Evolutionary conservation across 2,329 filamentous ascomycete species (phyloP), one percentile per base, ranked within the genome.

Genomic region (Neofusicoccum sp.): DNA sequence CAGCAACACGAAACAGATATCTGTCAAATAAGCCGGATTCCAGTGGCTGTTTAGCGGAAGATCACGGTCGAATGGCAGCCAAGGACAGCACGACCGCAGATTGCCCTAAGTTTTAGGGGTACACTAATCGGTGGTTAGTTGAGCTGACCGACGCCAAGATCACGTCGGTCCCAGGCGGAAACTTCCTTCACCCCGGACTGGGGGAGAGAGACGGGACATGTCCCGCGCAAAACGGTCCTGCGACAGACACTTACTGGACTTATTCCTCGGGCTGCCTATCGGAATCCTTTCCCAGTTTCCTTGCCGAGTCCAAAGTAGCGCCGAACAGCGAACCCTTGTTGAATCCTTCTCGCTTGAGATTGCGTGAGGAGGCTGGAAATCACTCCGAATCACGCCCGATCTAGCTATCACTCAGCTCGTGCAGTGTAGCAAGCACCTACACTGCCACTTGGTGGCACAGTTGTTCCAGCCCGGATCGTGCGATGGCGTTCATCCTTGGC

Each of bases 141-240:
- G 43, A 40, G 38, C 20, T 43, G 51, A n/a, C 43, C 14, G 36
- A 26, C 36, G 36, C 51, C 36, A 33, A 6, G 16, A 2, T 28
- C 43, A 28, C 26, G 36, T 33, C 51, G 51, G 51, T 56, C 51
- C 51, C 51, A 56, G 24, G 34, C 51, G 38, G 51, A n/a, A 43
- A 33, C 28, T 56, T 56, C 51, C 51, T 43, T 33, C n/a, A 8
- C 20, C 28, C 12, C 38, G 7, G 9, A 5, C 38, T 43, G 20
- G 20, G 20, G 20, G 20, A 20, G 20, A 20, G 20, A 20, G 20
- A 20, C 20, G 20, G 20, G 20, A 20, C 20, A 20, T 20, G 20
- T 20, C 20, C 20, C 20, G 26, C 28, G 34, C 38, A 33, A 28
- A 43, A 41, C 38, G 14, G 28, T 43, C 26, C 51, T 56, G 28